A percentile compares a stretch with the other conserved stretches of the same genome.
These are phyloP conservation scores for Allomyces macrogynus DNA, from an alignment of 192 early-diverging fungal genomes.

Conservation along the genomic window DNA sequence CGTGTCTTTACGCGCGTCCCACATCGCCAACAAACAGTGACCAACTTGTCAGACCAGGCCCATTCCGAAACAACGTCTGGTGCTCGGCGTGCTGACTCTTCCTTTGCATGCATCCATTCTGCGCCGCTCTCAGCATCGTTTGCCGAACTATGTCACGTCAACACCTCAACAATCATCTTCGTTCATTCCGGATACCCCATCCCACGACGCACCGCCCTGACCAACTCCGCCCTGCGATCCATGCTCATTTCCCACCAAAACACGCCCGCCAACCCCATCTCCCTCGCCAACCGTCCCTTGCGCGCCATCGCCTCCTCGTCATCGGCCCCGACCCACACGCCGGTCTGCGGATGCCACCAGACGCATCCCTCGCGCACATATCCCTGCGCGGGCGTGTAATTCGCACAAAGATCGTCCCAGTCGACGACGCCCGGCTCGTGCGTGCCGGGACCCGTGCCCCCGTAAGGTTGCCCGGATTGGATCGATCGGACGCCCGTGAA, in stretches of 20 bases:
- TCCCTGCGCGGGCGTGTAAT: not conserved
- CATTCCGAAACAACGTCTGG: no score
- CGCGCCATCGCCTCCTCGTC: not conserved
- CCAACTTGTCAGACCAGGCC: no score
- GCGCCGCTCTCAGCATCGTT: no score
- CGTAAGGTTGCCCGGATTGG: not conserved
- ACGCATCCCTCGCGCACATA: not conserved
- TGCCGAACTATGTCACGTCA: no score
- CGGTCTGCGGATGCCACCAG: not conserved
- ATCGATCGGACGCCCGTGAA: conserved; percentile 27
- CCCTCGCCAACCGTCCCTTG: not conserved
- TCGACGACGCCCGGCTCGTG: not conserved
- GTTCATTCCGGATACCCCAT: not conserved
- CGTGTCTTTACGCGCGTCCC: no score
- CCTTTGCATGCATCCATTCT: no score
- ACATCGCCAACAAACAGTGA: no score
- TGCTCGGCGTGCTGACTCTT: no score
- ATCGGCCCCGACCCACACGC: not conserved
- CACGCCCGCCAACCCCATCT: not conserved
- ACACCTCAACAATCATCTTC: no score
- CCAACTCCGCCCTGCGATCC: not conserved
- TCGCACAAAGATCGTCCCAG: not conserved
- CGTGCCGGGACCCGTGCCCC: not conserved
- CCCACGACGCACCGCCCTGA: not conserved
- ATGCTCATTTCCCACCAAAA: not conserved